Evolutionary conservation across 1,139 yeast genomes (phyloP).

Genomic region (Meyerozyma athensensis): DNA sequence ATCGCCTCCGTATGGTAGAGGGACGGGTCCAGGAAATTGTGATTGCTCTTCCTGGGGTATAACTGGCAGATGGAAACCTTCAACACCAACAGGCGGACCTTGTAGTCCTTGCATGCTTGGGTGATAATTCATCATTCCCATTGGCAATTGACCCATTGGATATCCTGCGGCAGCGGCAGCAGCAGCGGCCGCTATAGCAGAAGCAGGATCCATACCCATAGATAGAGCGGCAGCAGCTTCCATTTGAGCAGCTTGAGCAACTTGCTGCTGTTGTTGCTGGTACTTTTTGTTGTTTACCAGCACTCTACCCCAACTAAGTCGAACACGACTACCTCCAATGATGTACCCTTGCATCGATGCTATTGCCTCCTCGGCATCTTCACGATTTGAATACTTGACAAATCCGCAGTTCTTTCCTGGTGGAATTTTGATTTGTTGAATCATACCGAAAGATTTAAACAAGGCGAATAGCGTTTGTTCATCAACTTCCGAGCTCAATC

Average conservation of each 20-base stretch:
- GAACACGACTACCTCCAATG: conserved; percentile 77
- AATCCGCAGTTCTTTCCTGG: conserved; percentile 94
- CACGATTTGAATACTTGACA: conserved; percentile 73
- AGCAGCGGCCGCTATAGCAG: conserved; percentile 19
- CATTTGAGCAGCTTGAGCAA: conserved; percentile 30
- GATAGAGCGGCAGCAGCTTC: conserved; percentile 34
- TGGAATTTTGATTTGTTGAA: conserved; percentile 83
- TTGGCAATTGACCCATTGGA: conserved; percentile 6
- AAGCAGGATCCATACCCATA: conserved; percentile 34
- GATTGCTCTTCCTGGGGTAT: not conserved
- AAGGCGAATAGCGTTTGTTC: conserved; percentile 72
- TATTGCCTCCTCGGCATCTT: conserved; percentile 86
- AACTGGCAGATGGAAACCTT: not conserved
- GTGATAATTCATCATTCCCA: conserved; percentile 1
- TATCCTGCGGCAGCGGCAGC: conserved; percentile 14
- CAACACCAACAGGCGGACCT: not conserved
- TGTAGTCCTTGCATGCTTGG: conserved; percentile 1
- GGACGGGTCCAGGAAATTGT: not conserved
- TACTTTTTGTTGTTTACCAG: conserved; percentile 24
- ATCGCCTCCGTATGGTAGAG: not conserved
- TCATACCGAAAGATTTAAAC: conserved; percentile 81
- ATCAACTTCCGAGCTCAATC: conserved; percentile 67
- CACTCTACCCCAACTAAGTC: conserved; percentile 86
- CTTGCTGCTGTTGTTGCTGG: conserved; percentile 33
- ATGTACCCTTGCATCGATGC: conserved; percentile 91